Base-by-base conservation (phyloP, 2,329 filamentous ascomycete genomes). In the Aspergillus oerlinghausenensis region DNA sequence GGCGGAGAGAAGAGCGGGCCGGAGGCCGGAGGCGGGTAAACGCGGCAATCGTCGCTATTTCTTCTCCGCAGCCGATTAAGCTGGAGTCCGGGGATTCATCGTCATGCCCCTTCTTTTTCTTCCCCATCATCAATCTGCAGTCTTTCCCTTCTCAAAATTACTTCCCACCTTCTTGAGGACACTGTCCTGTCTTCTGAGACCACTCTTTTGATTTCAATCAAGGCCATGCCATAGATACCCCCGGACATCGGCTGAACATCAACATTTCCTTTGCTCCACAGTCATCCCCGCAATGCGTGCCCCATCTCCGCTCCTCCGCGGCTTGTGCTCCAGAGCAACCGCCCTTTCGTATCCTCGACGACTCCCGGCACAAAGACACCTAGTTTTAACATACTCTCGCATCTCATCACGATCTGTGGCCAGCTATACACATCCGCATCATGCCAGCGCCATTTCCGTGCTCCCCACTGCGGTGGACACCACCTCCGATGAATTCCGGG, bases 381-480 rank as follows among this genome's bases (percentile, higher is more conserved):
- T 38, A 11, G 40, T 25, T 48, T 35, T 47, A 58, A 50, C 50
- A 28, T 48, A 43, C 49, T 26, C 56, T 50, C 25, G 49, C 19
- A 50, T 56, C 38, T 65, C 57, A 38, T 63, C 62, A 17, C 66
- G 82, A 54, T 67, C 77, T 54, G 80, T 89, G 64, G 88, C 92
- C 57, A 91, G 84, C 47, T 92, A 96, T 73, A 90, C 88, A 8
- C 84, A 91, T 59, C 84, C 87, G 2, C 86, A 92, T 73, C 91
- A 96, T 77, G 90, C 91, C 38, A 84, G 84, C 60, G 88, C 91
- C 55, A 87, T 97, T 60, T 96, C 92, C 6, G 82, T 90, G 47
- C 79, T 97, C 35, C 88, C 86, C 59, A 90, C 85, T 40, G 78
- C 82, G 48, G 83, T 97, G 64, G 93, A 97, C 73, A 82, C 87